Conservation (phyloP, 352 stramenopile species). For the Pythium scleroteichum region DNA sequence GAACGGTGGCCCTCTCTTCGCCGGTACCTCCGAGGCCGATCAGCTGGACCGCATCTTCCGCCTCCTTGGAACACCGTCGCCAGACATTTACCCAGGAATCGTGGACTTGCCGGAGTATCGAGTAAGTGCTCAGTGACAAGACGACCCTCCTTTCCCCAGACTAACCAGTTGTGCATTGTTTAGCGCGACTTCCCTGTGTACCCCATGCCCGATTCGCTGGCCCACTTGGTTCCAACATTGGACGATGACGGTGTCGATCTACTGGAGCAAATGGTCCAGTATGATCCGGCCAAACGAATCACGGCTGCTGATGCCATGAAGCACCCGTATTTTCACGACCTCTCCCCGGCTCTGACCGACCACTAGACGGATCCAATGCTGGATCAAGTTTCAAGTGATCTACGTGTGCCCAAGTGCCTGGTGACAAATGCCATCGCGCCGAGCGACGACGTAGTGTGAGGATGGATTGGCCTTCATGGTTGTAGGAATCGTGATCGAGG, state of each 20-base stretch:
- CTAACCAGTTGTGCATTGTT: not conserved
- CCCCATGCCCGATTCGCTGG: conserved; percentile 81
- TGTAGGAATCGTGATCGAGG: conserved; percentile 13
- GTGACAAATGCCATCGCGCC: no score
- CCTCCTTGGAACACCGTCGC: conserved; percentile 93
- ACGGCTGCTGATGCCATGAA: conserved; percentile 94
- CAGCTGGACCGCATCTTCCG: conserved; percentile 99
- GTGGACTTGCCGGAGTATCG: conserved; percentile 97
- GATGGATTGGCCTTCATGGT: conserved; percentile 12
- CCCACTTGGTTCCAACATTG: conserved; percentile 90
- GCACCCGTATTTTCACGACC: conserved; percentile 97
- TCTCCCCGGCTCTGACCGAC: conserved; percentile 74
- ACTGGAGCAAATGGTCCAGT: conserved; percentile 90
- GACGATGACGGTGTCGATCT: conserved; percentile 92
- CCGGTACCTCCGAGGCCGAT: conserved; percentile 96
- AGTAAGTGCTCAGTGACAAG: conserved; percentile 41
- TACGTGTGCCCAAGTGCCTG: no score
- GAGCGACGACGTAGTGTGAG: no score
- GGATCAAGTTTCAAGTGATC: no score
- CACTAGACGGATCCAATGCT: conserved; percentile 31
- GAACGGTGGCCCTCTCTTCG: conserved; percentile 93
- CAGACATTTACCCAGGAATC: conserved; percentile 95
- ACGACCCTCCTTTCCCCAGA: not conserved
- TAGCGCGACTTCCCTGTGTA: conserved; percentile 92
- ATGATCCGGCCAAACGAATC: conserved; percentile 89